Base-by-base conservation (phyloP, 805 yeast species). In the Teunomyces tritomae region DNA sequence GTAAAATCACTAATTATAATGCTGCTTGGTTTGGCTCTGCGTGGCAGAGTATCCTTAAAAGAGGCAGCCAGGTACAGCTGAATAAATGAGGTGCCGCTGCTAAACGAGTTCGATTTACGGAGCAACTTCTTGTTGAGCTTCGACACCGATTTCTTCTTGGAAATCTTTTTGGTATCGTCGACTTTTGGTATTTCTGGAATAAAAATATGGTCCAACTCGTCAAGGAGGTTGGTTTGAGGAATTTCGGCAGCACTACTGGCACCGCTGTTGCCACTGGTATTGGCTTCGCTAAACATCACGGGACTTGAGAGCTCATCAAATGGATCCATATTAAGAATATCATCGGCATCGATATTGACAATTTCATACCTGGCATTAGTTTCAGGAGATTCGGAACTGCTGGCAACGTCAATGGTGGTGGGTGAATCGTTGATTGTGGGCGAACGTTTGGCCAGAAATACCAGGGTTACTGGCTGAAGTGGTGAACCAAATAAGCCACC, bases 391-490 rank as follows among this genome's bases (percentile, higher is more conserved):
- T 46, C 46, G 8, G 49, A 42, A 29, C 53, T 49, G 11, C 53
- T 49, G 11, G 40, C 39, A 29, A 49, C 41, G 9, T 52, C 56
- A 16, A 52, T 52, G 13, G 56, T 52, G 13, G 56, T 52, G 13
- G 52, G 49, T 8, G 53, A 49, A 34, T 50, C 50, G 36, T 42
- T 49, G 29, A 36, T 47, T 14, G 39, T 26, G 9, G 40, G 17
- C 33, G 44, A 11, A 16, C 17, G 30, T 16, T 39, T 32, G n/a
- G 14, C 27, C n/a, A 9, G 8, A 16, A 13, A 24, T 8, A 28
- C 27, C 13, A 14, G 28, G 20, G 20, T 20, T 9, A 20, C n/a
- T 28, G 28, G 34, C 20, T 29, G 44, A 29, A 20, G 28, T 8
- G 34, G 34, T 3, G 26, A 17, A 10, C 16, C 34, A 28, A 28